Evolutionary conservation across 257 asterid species (phyloP).

Genomic region (Salvia splendens): DNA sequence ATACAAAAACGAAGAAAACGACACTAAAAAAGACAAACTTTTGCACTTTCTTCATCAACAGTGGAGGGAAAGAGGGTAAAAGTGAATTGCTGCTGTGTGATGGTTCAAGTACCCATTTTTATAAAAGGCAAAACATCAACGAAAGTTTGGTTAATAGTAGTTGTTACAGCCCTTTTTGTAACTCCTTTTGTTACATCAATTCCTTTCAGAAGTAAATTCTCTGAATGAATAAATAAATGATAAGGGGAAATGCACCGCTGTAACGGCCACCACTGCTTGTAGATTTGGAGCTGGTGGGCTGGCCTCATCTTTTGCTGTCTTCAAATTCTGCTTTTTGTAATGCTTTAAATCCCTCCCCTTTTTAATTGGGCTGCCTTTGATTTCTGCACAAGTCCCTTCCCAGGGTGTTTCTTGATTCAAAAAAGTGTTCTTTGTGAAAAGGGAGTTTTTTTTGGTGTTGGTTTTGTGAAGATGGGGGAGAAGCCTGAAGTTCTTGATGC

Average conservation of each 20-base stretch:
- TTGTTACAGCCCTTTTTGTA: slow-evolving; percentile 1
- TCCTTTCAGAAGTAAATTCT: not conserved
- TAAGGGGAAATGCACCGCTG: slow-evolving; percentile 39
- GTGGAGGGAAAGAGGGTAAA: slow-evolving; percentile 19
- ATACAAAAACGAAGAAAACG: slow-evolving; percentile 20
- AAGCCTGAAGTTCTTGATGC: slow-evolving; percentile 94
- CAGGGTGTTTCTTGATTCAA: slow-evolving; percentile 43
- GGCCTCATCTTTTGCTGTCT: slow-evolving; percentile 34
- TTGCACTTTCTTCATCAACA: slow-evolving; percentile 9
- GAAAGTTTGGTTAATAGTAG: slow-evolving; percentile 25
- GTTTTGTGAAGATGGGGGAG: slow-evolving; percentile 62
- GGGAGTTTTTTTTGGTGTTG: slow-evolving; percentile 12
- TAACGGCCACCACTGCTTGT: slow-evolving; percentile 55
- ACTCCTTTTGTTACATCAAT: slow-evolving; percentile 16
- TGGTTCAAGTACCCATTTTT: slow-evolving; percentile 30
- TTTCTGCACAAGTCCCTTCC: slow-evolving; percentile 27
- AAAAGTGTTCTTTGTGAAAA: slow-evolving; percentile 26
- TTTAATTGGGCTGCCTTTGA: slow-evolving; percentile 31
- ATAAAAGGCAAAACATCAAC: not conserved
- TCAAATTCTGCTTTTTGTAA: slow-evolving; percentile 24
- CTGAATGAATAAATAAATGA: slow-evolving; percentile 13
- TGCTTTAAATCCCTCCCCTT: slow-evolving; percentile 38
- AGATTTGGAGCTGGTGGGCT: slow-evolving; percentile 67
- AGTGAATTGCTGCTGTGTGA: slow-evolving; percentile 18
- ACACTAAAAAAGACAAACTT: not conserved